A percentile compares a stretch with the other conserved stretches of the same genome.
These are phyloP conservation scores for Sarocladiaceae sp. DNA, from an alignment of 2,329 filamentous ascomycete genomes.

Conservation along the genomic window DNA sequence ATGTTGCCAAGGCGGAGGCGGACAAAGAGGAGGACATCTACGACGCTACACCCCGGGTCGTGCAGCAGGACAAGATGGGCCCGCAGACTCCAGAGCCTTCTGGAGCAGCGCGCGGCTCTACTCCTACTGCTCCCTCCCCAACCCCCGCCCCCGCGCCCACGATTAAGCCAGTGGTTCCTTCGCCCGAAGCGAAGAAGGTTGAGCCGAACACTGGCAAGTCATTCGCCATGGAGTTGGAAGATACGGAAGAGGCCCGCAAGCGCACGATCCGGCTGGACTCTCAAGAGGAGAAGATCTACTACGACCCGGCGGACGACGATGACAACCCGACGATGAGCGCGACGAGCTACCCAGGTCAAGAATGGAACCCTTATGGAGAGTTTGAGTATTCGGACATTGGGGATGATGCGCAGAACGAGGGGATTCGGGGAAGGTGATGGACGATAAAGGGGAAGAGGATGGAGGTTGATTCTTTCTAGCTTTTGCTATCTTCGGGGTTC, in stretches of 20 bases:
- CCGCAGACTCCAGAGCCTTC: neutral
- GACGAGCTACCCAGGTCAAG: constrained; percentile 63
- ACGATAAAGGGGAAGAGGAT: neutral
- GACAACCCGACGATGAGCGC: constrained; percentile 54
- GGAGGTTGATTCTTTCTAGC: neutral
- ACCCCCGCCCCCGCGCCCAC: constrained; percentile 1
- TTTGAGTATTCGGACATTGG: constrained; percentile 20
- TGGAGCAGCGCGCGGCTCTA: neutral
- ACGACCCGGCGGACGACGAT: constrained; percentile 24
- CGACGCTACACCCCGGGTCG: constrained; percentile 24
- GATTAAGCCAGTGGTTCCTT: no score
- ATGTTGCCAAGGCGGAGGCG: constrained; percentile 15
- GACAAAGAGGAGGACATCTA: constrained; percentile 24
- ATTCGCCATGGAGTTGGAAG: constrained; percentile 30
- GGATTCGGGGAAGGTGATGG: neutral
- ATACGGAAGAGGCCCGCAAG: constrained; percentile 37
- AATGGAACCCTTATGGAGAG: constrained; percentile 55
- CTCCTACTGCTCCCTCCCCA: neutral
- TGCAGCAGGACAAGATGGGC: constrained; percentile 9
- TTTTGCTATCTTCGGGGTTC: no score
- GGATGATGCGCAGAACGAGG: neutral
- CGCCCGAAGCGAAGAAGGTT: neutral
- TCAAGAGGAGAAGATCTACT: constrained; percentile 50
- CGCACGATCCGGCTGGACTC: constrained; percentile 35
- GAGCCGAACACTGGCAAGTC: constrained; percentile 11